Base-by-base conservation (phyloP, 2,329 filamentous ascomycete species). In the Phyllosticta citribraziliensis region DNA sequence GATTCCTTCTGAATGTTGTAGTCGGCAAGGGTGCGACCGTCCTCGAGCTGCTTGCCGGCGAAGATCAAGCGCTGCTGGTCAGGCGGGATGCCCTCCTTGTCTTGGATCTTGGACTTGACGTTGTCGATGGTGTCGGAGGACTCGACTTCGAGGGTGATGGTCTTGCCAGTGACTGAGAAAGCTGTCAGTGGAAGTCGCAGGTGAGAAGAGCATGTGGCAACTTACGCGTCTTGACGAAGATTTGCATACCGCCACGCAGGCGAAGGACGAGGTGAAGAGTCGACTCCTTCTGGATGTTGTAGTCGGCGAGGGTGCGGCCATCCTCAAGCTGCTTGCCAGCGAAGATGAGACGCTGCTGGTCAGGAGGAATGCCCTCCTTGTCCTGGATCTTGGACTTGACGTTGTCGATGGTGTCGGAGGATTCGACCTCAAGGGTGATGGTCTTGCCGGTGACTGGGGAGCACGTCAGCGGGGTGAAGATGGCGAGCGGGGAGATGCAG, bases 371-470 rank as follows among this genome's bases (percentile, higher is more conserved):
- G 55, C 92, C 92, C 77, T 97, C 92, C 85, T 97, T 97, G 73
- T 97, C 92, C 77, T 97, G 92, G 54, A 96, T 97, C 84, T 96
- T 97, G 64, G 83, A 85, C 87, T 97, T 97, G 56, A 96, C 92
- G 66, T 96, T 96, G 82, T 96, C 91, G 79, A 96, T 96, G 57
- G 91, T 96, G 70, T 96, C 91, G 1, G 85, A 89, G 24, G 81
- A 84, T 76, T 86, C 84, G 19, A 86, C 84, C 78, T 86, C 84
- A 50, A 86, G 76, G 65, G 84, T 86, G 76, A 86, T 86, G 70
- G 84, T 86, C 80, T 86, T 86, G 69, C 84, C 84, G 65, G 84
- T 87, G 59, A 86, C 82, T 84, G 71, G 66, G 53, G 55, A 27
- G 14, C 17, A 52, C 66, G 72, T 75, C 68, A 77, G 77, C 70